These are phyloP conservation scores for Alternaria tenuissima DNA, from an alignment of 2,329 filamentous ascomycete species.

Conservation along the genomic window DNA sequence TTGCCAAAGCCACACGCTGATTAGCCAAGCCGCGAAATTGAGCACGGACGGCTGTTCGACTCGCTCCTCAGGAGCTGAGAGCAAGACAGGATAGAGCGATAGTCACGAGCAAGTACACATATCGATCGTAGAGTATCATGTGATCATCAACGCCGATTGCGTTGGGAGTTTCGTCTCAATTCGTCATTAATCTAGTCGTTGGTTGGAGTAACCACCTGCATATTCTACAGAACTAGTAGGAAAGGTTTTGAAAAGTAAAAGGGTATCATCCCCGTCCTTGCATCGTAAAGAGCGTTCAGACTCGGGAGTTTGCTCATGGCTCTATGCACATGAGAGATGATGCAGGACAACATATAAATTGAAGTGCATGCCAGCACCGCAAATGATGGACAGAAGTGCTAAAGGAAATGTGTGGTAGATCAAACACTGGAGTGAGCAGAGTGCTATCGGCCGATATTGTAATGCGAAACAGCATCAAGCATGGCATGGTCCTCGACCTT, in stretches of 20 bases:
- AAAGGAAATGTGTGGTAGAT: neutral
- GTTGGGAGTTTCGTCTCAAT: neutral
- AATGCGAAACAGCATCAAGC: slow-evolving; percentile 9
- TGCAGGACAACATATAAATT: neutral
- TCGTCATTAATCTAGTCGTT: neutral
- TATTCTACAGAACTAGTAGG: neutral
- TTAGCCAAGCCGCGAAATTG: neutral
- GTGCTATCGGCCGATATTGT: slow-evolving; percentile 7
- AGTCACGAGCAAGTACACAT: neutral
- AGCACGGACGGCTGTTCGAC: neutral
- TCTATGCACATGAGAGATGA: neutral
- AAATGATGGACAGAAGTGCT: neutral
- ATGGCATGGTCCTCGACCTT: slow-evolving; percentile 12
- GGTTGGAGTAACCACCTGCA: neutral
- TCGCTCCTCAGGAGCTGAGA: neutral
- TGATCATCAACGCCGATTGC: neutral
- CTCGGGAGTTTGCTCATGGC: neutral
- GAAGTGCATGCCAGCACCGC: neutral
- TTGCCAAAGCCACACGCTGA: neutral
- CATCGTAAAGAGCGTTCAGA: neutral
- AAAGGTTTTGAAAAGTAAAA: neutral
- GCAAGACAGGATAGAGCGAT: neutral
- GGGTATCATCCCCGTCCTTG: neutral
- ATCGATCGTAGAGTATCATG: neutral
- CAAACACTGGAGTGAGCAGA: neutral